Conservation (phyloP, 2,329 filamentous ascomycete genomes). For the Pseudocercospora eumusae region DNA sequence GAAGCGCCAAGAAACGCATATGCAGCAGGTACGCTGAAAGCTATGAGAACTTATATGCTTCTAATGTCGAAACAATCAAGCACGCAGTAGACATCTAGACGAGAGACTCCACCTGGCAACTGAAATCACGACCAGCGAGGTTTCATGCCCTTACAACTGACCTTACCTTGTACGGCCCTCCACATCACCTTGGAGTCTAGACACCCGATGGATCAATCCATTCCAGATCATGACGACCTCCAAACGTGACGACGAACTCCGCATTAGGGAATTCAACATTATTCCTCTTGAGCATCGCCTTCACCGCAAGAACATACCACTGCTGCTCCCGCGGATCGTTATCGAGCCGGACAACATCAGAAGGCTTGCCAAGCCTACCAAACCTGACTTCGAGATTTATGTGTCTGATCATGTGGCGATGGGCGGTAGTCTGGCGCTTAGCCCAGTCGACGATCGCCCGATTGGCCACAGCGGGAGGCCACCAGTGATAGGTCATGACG, state of each 20-base stretch:
- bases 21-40: background rate
- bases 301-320: background rate
- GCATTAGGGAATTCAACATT: background rate
- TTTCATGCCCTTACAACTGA: background rate
- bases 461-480: background rate
- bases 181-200: background rate
- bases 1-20: background rate
- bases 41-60: background rate
- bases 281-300: background rate
- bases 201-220: no score
- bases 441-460: background rate
- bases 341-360: background rate
- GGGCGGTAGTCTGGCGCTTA: background rate
- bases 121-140: background rate
- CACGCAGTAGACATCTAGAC: background rate
- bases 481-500: background rate
- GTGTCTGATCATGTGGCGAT: background rate
- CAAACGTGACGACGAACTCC: background rate
- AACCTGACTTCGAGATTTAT: background rate
- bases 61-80: background rate
- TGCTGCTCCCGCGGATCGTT: background rate
- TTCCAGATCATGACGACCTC: no score
- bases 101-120: background rate
- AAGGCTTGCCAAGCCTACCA: background rate
- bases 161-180: background rate